Conservation (phyloP, 768 basidiomycete species). For the Ramaria sp. region DNA sequence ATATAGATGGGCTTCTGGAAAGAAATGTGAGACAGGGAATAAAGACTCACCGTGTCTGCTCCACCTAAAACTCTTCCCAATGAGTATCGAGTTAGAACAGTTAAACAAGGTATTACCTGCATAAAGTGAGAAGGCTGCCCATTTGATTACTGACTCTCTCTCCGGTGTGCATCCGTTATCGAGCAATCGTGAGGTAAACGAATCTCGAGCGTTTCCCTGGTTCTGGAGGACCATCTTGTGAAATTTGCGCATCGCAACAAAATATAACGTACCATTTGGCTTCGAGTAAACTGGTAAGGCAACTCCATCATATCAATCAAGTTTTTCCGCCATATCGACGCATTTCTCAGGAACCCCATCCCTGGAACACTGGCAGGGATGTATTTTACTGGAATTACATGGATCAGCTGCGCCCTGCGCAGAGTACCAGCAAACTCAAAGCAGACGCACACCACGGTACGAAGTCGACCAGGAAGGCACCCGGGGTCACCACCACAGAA, state of each 20-base stretch:
- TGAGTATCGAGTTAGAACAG: not conserved
- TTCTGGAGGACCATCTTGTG: too few relatives aligned
- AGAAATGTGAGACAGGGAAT: not conserved
- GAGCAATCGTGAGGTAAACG: not conserved
- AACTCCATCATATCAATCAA: slow-evolving; percentile 15
- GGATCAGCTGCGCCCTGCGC: too few relatives aligned
- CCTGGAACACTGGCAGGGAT: slow-evolving; percentile 19
- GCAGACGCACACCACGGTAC: too few relatives aligned
- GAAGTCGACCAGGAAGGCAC: too few relatives aligned
- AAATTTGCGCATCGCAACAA: too few relatives aligned
- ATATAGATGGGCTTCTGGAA: not conserved
- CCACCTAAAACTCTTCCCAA: slow-evolving; percentile 7
- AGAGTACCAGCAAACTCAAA: too few relatives aligned
- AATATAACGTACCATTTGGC: not conserved
- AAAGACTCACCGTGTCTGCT: not conserved
- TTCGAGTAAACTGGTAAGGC: slow-evolving; percentile 12
- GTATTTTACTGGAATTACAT: slow-evolving; percentile 8
- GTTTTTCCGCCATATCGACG: slow-evolving; percentile 10
- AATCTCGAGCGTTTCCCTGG: not conserved
- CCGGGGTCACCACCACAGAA: too few relatives aligned
- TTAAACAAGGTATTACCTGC: not conserved
- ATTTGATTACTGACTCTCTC: slow-evolving; percentile 16
- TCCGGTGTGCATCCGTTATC: not conserved
- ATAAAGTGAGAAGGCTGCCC: slow-evolving; percentile 13
- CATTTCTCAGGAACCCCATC: slow-evolving; percentile 16